These are phyloP conservation scores for Mariannaea sp. DNA, from an alignment of 2,329 filamentous ascomycete species.

Conservation along the genomic window DNA sequence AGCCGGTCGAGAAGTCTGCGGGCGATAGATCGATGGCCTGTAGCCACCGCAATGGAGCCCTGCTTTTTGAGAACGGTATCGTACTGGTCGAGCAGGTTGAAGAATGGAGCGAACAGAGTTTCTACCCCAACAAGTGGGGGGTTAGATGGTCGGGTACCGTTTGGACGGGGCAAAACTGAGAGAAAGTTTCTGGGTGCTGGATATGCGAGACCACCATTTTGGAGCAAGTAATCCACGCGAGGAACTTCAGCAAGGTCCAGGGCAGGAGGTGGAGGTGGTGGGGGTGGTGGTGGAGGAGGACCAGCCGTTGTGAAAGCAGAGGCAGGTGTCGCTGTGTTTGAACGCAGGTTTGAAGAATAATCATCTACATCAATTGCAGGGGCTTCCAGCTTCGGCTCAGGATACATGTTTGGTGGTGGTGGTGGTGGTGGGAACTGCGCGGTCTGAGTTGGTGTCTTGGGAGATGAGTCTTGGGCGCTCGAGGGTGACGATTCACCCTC, in stretches of 20 bases:
- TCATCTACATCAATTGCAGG: conserved; percentile 46
- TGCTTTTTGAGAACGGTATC: conserved; percentile 78
- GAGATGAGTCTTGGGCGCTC: conserved; percentile 60
- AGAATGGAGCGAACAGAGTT: conserved; percentile 80
- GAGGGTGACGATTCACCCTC: conserved; percentile 54
- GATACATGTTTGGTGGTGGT: conserved; percentile 48
- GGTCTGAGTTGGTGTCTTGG: conserved; percentile 63
- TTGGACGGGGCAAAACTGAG: conserved; percentile 62
- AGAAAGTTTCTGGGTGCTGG: conserved; percentile 76
- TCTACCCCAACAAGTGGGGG: conserved; percentile 70
- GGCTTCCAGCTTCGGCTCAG: conserved; percentile 46
- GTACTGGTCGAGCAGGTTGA: conserved; percentile 84
- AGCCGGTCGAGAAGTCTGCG: conserved; percentile 85
- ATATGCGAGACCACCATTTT: conserved; percentile 80
- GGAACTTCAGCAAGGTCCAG: conserved; percentile 73
- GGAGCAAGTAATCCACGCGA: conserved; percentile 88
- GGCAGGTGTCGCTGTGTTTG: conserved; percentile 49
- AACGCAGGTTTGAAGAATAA: conserved; percentile 37
- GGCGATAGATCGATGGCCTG: conserved; percentile 93
- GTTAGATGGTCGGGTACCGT: conserved; percentile 63
- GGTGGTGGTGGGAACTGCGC: conserved; percentile 57
- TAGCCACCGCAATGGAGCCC: conserved; percentile 92
- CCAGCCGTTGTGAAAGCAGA: conserved; percentile 44
- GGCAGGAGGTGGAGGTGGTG: conserved; percentile 74
- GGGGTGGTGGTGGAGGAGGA: conserved; percentile 55